Conservation (phyloP, 2,329 filamentous ascomycete genomes). For the Claviceps humidiphila region DNA sequence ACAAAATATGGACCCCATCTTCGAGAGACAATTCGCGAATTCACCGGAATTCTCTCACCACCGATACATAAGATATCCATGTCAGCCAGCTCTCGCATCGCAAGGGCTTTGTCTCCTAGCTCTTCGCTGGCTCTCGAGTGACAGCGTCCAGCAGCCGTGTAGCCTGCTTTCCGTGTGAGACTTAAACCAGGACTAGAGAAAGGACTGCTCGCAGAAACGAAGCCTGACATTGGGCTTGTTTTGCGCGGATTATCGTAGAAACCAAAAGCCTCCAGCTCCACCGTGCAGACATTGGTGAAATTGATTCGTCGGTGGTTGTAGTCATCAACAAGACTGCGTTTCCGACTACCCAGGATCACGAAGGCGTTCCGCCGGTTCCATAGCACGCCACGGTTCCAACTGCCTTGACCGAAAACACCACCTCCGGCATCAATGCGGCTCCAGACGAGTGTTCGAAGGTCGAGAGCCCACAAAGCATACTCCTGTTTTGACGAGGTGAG, state of each 20-base stretch:
- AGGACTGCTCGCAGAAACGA: conserved; percentile 68
- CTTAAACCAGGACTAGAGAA: conserved; percentile 44
- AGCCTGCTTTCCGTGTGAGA: conserved; percentile 44
- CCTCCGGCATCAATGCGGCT: conserved; percentile 90
- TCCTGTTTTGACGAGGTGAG: conserved; percentile 96
- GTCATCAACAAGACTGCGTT: conserved; percentile 87
- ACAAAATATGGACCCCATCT: conserved; percentile 96
- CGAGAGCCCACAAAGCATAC: conserved; percentile 91
- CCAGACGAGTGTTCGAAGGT: conserved; percentile 81
- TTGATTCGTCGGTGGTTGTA: conserved; percentile 98
- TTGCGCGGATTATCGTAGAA: conserved; percentile 91
- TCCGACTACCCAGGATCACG: conserved; percentile 87
- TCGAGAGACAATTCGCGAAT: conserved; percentile 74
- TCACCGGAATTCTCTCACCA: conserved; percentile 84
- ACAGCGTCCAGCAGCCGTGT: conserved; percentile 61
- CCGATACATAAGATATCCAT: conserved; percentile 94
- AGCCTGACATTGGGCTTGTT: conserved; percentile 64
- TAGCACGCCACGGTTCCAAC: conserved; percentile 90
- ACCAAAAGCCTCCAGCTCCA: conserved; percentile 92
- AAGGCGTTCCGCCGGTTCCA: conserved; percentile 93
- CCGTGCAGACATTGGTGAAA: conserved; percentile 91
- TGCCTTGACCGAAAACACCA: conserved; percentile 89
- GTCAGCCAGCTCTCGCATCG: conserved; percentile 74
- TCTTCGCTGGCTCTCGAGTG: conserved; percentile 72
- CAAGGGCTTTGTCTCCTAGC: conserved; percentile 67